These are phyloP conservation scores for Zychaea mexicana DNA, from an alignment of 371 early-diverging fungal genomes.

Conservation along the genomic window DNA sequence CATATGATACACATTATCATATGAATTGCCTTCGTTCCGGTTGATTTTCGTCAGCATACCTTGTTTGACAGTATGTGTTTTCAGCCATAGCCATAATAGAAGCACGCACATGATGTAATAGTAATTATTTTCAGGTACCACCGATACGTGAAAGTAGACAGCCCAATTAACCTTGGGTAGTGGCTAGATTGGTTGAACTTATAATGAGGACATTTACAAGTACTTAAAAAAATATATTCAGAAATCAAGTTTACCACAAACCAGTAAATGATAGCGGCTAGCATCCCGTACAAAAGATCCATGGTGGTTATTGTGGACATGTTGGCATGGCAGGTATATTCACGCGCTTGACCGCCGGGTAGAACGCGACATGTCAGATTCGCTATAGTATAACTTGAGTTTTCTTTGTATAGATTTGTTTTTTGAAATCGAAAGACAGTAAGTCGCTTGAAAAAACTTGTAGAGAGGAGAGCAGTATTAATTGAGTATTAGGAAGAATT, in stretches of 20 bases:
- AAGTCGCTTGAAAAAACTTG: too few species aligned
- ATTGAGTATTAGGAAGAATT: too few species aligned
- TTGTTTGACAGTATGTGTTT: conserved; percentile 6
- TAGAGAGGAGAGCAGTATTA: too few species aligned
- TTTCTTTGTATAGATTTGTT: not conserved
- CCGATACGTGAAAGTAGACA: not conserved
- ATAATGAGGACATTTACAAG: not conserved
- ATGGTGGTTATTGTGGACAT: not conserved
- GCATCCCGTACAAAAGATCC: conserved; percentile 7
- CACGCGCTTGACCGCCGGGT: conserved; percentile 23
- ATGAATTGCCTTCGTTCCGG: too few species aligned
- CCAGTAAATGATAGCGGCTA: not conserved
- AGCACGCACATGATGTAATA: not conserved
- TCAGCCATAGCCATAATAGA: not conserved
- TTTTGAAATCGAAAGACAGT: too few species aligned
- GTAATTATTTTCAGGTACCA: not conserved
- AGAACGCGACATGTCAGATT: conserved; percentile 24
- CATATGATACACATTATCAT: too few species aligned
- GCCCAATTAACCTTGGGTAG: not conserved
- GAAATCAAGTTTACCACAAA: not conserved
- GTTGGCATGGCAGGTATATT: conserved; percentile 19
- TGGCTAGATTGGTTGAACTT: not conserved
- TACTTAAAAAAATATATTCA: not conserved
- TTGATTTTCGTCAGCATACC: not conserved
- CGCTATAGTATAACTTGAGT: not conserved